Evolutionary conservation across 352 stramenopile genomes (phyloP), one percentile per base, ranked within the genome.

Genomic region (Aphanomyces stellatus): DNA sequence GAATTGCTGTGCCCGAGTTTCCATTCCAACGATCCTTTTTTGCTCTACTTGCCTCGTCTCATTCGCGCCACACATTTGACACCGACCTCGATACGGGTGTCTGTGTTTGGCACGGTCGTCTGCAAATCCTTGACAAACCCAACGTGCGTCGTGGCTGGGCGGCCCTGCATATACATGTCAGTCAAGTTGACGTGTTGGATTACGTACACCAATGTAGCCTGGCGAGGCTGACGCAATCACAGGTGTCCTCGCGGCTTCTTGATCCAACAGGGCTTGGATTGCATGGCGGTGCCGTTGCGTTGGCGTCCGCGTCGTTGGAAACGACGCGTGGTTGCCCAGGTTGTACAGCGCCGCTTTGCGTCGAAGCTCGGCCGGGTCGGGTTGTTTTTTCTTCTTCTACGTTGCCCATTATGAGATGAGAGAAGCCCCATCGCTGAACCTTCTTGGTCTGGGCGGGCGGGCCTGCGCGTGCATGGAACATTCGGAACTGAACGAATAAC

Each of bases 1-100:
- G 60, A 67, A 33, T 67, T 67, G 42, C 19, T 67, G 8, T 53
- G 60, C 3, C 60, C 60, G 17, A 67, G 49, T 24, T 51, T 49
- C 60, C 60, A 67, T 24, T 46, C n/a, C n/a, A n/a, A n/a, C n/a
- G n/a, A n/a, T n/a, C n/a, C n/a, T n/a, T n/a, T n/a, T n/a, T n/a
- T n/a, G n/a, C n/a, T n/a, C n/a, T n/a, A n/a, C n/a, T n/a, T n/a
- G n/a, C n/a, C n/a, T n/a, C 57, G 19, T 2, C 51, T 25, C 7
- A 19, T 7, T 27, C 31, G 48, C 25, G 15, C 43, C 15, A 17
- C 10, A 30, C 43, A 2, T 4, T 53, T 25, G 19, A 2, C 19
- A 3, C 2, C 7, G 24, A 22, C 22, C 13, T 57, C 24, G 24
- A n/a, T 57, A 10, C 13, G 24, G 49, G 24, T 57, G 24, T 53